Evolutionary conservation across 2,329 filamentous ascomycete species (phyloP), one percentile per base, ranked within the genome.

Genomic region (Alternaria metachromatica): DNA sequence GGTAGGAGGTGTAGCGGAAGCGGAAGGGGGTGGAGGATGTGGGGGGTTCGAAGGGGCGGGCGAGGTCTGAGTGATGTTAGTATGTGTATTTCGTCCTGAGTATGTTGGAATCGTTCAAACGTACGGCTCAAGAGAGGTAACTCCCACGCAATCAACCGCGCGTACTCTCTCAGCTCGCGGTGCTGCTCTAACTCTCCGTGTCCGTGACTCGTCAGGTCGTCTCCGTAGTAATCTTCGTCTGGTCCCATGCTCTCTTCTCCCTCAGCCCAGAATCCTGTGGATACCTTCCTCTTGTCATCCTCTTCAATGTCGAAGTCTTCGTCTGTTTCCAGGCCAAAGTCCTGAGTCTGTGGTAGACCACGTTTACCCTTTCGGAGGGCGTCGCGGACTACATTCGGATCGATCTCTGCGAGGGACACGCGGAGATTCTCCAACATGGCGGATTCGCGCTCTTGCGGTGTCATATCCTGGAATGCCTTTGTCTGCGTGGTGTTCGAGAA

Each of bases 1-100:
- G 91, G 83, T 98, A 98, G 41, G 91, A 94, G 15, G 96, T 99
- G 84, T 97, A 97, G 74, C 96, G 91, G 89, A 97, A 99, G 74
- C 95, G 91, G 62, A 99, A 88, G 49, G 93, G 89, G 72, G 92
- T 86, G 49, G 88, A 81, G 28, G 85, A 80, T 13, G 87, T 86
- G 2, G 95, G 93, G 3, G 89, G 87, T 64, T 86, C 82, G 79
- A 97, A 98, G 18, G 92, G 91, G 81, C 92, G 92, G 59, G 92
- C 91, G 66, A 96, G 87, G 78, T 95, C 93, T 97, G 76, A 55
- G 7, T 21, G 20, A 44, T 11, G 25, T 56, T 45, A 61, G 51
- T 49, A 53, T 48, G 2, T 49, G 11, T 21, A 15, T 26, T 6
- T 9, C 18, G 18, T 12, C 23, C n/a, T n/a, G n/a, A n/a, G n/a